Conservation (phyloP, 2,329 filamentous ascomycete species). For the Hypoxylon sp. region DNA sequence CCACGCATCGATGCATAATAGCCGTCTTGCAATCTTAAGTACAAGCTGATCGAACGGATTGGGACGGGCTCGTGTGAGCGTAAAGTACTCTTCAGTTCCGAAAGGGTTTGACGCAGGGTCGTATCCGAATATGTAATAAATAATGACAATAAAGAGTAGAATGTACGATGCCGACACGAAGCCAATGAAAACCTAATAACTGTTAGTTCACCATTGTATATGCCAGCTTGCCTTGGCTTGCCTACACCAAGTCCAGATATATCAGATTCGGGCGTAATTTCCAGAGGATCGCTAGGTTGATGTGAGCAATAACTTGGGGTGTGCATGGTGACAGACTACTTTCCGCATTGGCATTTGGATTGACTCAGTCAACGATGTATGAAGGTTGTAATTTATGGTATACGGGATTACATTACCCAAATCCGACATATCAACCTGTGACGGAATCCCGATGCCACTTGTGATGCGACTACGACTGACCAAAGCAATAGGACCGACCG, state of each 20-base stretch:
- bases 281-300: constrained; percentile 9
- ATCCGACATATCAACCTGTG: background rate
- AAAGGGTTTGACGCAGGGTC: constrained; percentile 18
- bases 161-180: constrained; percentile 21
- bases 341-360: background rate
- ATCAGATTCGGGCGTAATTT: constrained; percentile 10
- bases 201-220: background rate
- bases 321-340: background rate
- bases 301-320: background rate
- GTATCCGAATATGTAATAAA: constrained; percentile 22
- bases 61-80: background rate
- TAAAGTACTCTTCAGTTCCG: background rate
- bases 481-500: background rate
- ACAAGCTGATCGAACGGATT: constrained; percentile 18
- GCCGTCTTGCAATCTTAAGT: constrained; percentile 9
- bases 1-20: constrained; percentile 9
- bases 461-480: background rate
- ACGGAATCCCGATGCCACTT: background rate
- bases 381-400: background rate
- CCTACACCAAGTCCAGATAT: constrained; percentile 20
- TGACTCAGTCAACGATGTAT: background rate
- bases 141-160: constrained; percentile 8
- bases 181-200: constrained; percentile 13
- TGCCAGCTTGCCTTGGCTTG: background rate
- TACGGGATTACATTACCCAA: background rate